Evolutionary conservation across 1,284 basidiomycete species (phyloP).

Genomic region (Phenoliferia sp.): DNA sequence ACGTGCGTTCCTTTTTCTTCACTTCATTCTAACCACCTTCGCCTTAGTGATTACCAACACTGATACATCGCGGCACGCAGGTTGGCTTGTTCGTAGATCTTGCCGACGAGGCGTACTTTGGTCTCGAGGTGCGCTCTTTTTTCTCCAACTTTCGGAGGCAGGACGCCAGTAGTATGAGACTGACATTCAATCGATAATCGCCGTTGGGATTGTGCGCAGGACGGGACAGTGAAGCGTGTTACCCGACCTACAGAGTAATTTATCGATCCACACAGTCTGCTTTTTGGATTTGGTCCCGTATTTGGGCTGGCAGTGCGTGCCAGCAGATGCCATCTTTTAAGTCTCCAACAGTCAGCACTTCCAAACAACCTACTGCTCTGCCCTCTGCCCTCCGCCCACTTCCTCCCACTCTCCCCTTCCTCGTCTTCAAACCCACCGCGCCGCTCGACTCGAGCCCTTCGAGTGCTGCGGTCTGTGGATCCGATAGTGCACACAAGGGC

Average conservation of each 20-base stretch:
- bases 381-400: no score
- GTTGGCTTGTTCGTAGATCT: constrained; percentile 55
- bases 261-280: no score
- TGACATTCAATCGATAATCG: neutral
- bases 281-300: no score
- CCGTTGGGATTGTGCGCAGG: neutral
- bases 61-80: neutral
- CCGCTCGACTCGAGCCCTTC: no score
- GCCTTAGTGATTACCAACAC: constrained; percentile 33
- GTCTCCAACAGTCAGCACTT: no score
- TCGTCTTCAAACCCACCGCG: no score
- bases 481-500: no score
- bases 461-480: no score
- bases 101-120: constrained; percentile 95
- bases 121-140: constrained; percentile 40
- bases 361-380: no score
- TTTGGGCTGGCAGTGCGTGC: no score
- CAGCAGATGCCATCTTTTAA: no score
- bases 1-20: constrained; percentile 54
- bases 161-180: neutral
- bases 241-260: neutral
- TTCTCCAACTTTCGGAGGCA: neutral
- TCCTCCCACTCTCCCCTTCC: no score
- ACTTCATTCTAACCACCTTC: neutral
- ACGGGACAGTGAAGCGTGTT: neutral